These are phyloP conservation scores for Paxillus ammoniavirescens DNA, from an alignment of 768 basidiomycete species.

Conservation along the genomic window DNA sequence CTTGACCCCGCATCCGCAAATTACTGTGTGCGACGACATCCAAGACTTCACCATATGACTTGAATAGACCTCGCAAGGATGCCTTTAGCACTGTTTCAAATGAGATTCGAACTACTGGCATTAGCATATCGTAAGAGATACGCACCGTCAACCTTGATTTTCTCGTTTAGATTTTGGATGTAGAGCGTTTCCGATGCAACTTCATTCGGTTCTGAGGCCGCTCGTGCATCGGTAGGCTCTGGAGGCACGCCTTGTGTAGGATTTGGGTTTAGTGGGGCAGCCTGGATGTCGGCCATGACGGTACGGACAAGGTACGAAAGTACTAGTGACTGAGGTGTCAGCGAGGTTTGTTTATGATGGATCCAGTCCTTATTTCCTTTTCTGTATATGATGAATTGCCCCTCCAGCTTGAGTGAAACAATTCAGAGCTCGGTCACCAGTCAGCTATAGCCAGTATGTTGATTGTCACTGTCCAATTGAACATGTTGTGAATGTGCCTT, in stretches of 20 bases:
- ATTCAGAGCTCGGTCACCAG: no score
- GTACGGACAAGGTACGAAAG: neutral
- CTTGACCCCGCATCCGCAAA: conserved; percentile 97
- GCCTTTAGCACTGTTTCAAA: conserved; percentile 74
- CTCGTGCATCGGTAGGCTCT: conserved; percentile 11
- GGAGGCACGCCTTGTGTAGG: conserved; percentile 24
- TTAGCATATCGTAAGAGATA: conserved; percentile 3
- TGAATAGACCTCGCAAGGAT: conserved; percentile 86
- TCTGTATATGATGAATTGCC: conserved; percentile 2
- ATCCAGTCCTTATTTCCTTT: conserved; percentile 12
- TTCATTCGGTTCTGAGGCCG: conserved; percentile 38
- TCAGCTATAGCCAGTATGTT: no score
- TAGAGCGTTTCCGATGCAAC: conserved; percentile 82
- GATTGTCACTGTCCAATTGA: no score
- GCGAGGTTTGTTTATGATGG: conserved; percentile 20
- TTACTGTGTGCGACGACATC: conserved; percentile 96
- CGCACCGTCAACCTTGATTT: conserved; percentile 77
- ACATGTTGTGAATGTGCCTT: no score
- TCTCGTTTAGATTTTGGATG: conserved; percentile 96
- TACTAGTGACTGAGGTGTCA: no score
- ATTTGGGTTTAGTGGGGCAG: conserved; percentile 27
- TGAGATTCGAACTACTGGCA: conserved; percentile 7
- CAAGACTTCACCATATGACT: conserved; percentile 87
- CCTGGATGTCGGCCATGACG: conserved; percentile 38
- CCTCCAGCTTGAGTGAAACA: no score